Conservation (phyloP, 2,329 filamentous ascomycete species). For the Fusarium sp. region DNA sequence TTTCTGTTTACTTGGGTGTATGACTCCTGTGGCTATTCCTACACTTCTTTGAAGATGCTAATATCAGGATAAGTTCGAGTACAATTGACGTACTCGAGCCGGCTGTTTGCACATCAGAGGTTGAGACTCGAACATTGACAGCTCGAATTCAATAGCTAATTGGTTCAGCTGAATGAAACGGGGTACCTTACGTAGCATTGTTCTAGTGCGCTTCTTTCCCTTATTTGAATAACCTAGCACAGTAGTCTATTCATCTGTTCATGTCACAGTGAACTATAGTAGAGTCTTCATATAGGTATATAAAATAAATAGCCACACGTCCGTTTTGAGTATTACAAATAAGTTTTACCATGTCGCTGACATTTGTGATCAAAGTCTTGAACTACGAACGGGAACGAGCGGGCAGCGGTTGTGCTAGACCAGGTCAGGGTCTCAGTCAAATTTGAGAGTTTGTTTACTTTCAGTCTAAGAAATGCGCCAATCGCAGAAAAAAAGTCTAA, state of each 20-base stretch:
- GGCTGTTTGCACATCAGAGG: slow-evolving; percentile 4
- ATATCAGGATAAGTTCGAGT: not conserved
- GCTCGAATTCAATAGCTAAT: slow-evolving; percentile 1
- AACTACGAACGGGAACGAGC: slow-evolving; percentile 9
- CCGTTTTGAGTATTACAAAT: not conserved
- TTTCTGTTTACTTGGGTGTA: not conserved
- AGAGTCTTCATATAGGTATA: not conserved
- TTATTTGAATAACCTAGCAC: not conserved
- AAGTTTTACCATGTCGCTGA: not conserved
- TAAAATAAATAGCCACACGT: not conserved
- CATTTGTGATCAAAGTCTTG: slow-evolving; percentile 3
- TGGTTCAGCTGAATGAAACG: slow-evolving; percentile 23
- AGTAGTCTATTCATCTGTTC: not conserved
- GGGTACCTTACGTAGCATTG: not conserved
- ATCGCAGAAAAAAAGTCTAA: not conserved
- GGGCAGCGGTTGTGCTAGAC: slow-evolving; percentile 17
- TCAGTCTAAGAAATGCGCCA: not conserved
- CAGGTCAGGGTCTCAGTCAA: slow-evolving; percentile 14
- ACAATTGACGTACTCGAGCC: not conserved
- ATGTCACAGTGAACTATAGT: not conserved
- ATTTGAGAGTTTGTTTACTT: slow-evolving; percentile 11
- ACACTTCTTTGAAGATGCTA: not conserved
- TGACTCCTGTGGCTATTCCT: not conserved
- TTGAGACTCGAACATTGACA: not conserved
- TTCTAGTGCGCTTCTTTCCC: not conserved